Evolutionary conservation across 345 rosid genomes (phyloP).

Genomic region (Citrus australasica): DNA sequence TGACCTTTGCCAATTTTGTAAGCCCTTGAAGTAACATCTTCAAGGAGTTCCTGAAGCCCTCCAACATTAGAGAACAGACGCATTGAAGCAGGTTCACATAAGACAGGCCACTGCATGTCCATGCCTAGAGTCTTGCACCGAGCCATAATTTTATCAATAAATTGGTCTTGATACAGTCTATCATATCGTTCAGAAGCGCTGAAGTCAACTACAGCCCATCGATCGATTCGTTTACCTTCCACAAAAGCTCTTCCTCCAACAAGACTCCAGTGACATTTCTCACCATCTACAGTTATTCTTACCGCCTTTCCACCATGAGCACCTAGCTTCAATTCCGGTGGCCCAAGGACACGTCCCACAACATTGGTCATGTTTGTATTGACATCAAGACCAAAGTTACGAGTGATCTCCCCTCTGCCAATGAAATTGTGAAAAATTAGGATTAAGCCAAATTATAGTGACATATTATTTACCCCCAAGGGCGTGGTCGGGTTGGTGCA

Average conservation of each 20-base stretch:
- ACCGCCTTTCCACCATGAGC: slow-evolving; percentile 31
- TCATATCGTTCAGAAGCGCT: slow-evolving; percentile 26
- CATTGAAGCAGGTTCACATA: slow-evolving; percentile 36
- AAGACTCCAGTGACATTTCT: slow-evolving; percentile 80
- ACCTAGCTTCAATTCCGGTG: slow-evolving; percentile 63
- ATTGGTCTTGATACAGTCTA: slow-evolving; percentile 19
- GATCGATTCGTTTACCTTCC: slow-evolving; percentile 50
- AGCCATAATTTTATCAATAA: slow-evolving; percentile 37
- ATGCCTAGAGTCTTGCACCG: slow-evolving; percentile 63
- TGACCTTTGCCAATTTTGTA: slow-evolving; percentile 22
- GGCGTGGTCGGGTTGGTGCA: no score
- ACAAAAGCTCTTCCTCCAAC: slow-evolving; percentile 46
- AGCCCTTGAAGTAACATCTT: slow-evolving; percentile 29
- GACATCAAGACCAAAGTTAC: slow-evolving; percentile 66
- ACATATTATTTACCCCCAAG: neutral
- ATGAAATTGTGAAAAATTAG: neutral
- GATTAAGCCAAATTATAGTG: neutral
- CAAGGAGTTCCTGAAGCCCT: slow-evolving; percentile 41
- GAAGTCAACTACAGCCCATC: slow-evolving; percentile 83
- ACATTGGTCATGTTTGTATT: slow-evolving; percentile 61
- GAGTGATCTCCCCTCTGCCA: slow-evolving; percentile 54
- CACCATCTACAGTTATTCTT: slow-evolving; percentile 45
- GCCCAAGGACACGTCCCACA: slow-evolving; percentile 63
- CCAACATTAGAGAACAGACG: slow-evolving; percentile 30
- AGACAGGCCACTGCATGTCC: slow-evolving; percentile 45